A percentile compares a stretch with the other conserved stretches of the same genome.
Evolutionary conservation across 139 green algal genomes (phyloP).

Genomic region (Astrephomene gubernaculifera): DNA sequence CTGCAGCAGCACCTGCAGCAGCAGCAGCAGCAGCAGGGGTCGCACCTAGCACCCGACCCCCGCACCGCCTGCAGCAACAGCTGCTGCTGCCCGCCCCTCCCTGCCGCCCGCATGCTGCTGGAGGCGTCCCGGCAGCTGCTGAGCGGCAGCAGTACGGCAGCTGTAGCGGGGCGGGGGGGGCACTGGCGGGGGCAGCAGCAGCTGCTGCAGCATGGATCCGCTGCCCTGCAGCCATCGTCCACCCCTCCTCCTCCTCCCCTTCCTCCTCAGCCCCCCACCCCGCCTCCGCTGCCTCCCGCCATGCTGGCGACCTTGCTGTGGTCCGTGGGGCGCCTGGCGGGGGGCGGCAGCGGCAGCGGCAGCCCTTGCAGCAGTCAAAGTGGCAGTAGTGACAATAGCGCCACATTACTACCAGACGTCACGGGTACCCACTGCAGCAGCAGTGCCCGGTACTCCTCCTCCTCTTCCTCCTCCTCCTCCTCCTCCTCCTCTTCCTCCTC

Average conservation of each 20-base stretch:
- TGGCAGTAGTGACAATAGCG: too few relatives aligned
- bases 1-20: neutral
- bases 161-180: neutral
- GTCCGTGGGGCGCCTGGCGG: slow-evolving; percentile 31
- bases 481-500: neutral
- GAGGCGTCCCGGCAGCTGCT: neutral
- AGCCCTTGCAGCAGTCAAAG: too few relatives aligned
- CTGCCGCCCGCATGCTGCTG: too few relatives aligned
- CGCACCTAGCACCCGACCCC: neutral
- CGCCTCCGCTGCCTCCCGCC: neutral
- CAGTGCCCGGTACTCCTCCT: neutral
- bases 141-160: neutral
- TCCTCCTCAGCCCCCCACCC: neutral
- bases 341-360: too few relatives aligned
- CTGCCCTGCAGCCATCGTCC: neutral
- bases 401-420: too few relatives aligned
- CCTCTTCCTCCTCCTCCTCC: neutral
- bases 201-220: neutral
- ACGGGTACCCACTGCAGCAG: too few relatives aligned
- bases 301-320: slow-evolving; percentile 4
- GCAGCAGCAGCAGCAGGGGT: neutral
- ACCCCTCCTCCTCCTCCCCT: neutral
- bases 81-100: neutral
- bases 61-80: neutral
- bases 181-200: neutral